Evolutionary conservation across 1,284 basidiomycete genomes (phyloP).

Genomic region (Caloboletus firmus): DNA sequence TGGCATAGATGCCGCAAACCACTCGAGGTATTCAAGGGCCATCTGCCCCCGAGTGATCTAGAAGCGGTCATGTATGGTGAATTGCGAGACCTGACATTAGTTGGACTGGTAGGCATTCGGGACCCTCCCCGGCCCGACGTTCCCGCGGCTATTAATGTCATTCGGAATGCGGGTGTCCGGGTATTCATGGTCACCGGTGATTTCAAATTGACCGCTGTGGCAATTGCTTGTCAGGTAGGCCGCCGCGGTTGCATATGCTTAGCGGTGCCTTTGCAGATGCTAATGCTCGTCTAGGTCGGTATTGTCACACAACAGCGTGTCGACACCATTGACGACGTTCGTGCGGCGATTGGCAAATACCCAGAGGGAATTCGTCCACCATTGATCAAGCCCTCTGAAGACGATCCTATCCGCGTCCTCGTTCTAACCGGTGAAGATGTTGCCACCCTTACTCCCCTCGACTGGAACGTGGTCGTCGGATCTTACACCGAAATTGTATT

Average conservation of each 20-base stretch:
- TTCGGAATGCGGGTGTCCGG: conserved; percentile 47
- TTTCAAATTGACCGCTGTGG: conserved; percentile 44
- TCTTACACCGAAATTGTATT: conserved; percentile 59
- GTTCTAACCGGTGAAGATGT: conserved; percentile 50
- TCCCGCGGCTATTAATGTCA: conserved; percentile 44
- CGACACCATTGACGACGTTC: conserved; percentile 43
- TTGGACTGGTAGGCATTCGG: conserved; percentile 61
- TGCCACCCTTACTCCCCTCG: conserved; percentile 40
- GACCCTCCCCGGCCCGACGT: conserved; percentile 60
- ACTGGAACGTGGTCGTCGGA: conserved; percentile 51
- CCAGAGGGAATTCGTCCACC: conserved; percentile 15
- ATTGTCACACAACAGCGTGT: conserved; percentile 53
- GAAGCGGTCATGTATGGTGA: conserved; percentile 41
- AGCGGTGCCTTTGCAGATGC: neutral
- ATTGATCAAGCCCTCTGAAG: conserved; percentile 31
- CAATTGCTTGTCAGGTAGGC: conserved; percentile 44
- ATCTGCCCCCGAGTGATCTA: conserved; percentile 37
- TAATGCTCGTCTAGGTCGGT: conserved; percentile 44
- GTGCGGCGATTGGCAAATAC: conserved; percentile 18
- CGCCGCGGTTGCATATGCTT: neutral
- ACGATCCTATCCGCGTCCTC: conserved; percentile 35
- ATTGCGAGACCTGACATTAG: conserved; percentile 47
- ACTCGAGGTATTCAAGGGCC: conserved; percentile 31
- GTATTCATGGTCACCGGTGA: conserved; percentile 62
- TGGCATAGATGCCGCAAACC: conserved; percentile 30